Percentiles rank a stretch among this genome's conserved stretches.
phyloP scores from a whole-genome alignment of 1,139 yeast genomes.

The Diutina siamensis region DNA sequence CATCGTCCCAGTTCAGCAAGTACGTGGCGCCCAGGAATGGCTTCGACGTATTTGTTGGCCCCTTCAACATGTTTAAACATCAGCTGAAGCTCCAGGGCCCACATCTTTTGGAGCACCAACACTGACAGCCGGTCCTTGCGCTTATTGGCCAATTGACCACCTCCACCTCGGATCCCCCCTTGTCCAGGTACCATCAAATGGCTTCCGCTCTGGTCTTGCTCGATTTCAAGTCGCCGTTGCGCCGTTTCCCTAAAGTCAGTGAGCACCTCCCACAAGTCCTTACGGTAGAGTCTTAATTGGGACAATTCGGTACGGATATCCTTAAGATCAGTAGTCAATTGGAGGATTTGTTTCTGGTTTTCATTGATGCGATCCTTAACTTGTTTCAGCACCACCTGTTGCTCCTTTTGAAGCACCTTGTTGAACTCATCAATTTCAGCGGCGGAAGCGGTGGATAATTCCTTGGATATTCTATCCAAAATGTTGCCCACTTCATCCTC shows the following conservation, averaged over 20 bases:
- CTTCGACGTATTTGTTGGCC: slow-evolving; percentile 70
- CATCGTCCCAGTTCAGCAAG: slow-evolving; percentile 74
- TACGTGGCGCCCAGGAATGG: slow-evolving; percentile 73
- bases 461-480: not conserved
- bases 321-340: slow-evolving; percentile 53
- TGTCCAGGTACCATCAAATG: not conserved
- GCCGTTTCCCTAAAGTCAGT: slow-evolving; percentile 65
- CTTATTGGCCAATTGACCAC: slow-evolving; percentile 13
- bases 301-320: slow-evolving; percentile 56
- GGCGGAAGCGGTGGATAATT: not conserved
- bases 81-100: slow-evolving; percentile 66
- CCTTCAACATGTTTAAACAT: slow-evolving; percentile 83
- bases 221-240: slow-evolving; percentile 40
- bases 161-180: not conserved
- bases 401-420: slow-evolving; percentile 41
- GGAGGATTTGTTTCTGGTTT: slow-evolving; percentile 62
- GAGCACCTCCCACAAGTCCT: slow-evolving; percentile 50
- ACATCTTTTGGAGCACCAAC: slow-evolving; percentile 61
- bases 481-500: slow-evolving; percentile 1
- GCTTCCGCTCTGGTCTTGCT: slow-evolving; percentile 14
- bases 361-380: slow-evolving; percentile 55
- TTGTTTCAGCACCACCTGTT: slow-evolving; percentile 45
- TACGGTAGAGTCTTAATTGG: slow-evolving; percentile 46
- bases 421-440: slow-evolving; percentile 64
- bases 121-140: slow-evolving; percentile 52